phyloP scores from a whole-genome alignment of 2,329 filamentous ascomycete genomes.

The Penicillium italicum region DNA sequence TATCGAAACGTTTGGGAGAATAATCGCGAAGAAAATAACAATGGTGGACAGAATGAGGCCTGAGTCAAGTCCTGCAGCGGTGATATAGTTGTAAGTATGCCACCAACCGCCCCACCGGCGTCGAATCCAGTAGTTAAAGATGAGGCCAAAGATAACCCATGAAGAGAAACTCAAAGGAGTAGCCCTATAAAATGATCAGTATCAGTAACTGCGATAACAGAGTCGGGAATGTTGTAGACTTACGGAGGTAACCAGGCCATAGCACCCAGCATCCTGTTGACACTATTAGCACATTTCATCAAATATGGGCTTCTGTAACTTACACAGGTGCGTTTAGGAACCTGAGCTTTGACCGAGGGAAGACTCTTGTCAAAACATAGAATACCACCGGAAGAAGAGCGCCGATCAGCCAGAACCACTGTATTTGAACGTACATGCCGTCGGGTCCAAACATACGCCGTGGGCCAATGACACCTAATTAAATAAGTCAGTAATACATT shows the following conservation, averaged over 20 bases:
- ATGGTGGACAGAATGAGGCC: conserved; percentile 62
- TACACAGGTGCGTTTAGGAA: conserved; percentile 59
- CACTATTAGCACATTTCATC: background rate
- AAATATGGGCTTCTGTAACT: background rate
- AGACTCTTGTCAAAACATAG: conserved; percentile 55
- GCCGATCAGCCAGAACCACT: conserved; percentile 67
- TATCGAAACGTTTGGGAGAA: conserved; percentile 52
- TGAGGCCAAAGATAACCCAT: conserved; percentile 56
- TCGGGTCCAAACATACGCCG: conserved; percentile 60
- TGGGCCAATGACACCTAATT: conserved; percentile 62
- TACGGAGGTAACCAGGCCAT: conserved; percentile 41
- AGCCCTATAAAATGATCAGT: conserved; percentile 38
- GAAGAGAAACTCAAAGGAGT: conserved; percentile 64
- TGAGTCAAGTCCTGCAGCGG: conserved; percentile 40
- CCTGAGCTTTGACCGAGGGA: conserved; percentile 57
- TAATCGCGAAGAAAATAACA: conserved; percentile 64
- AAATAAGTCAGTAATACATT: conserved; percentile 35
- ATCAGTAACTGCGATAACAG: conserved; percentile 18
- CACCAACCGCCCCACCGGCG: conserved; percentile 37
- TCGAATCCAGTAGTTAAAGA: conserved; percentile 40
- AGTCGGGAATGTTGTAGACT: conserved; percentile 27
- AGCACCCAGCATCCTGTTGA: conserved; percentile 24
- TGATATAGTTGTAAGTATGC: conserved; percentile 42
- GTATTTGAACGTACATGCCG: conserved; percentile 59
- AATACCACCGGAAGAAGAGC: conserved; percentile 57